Conservation (phyloP, 441 rosid species). For the Populus hybrid region DNA sequence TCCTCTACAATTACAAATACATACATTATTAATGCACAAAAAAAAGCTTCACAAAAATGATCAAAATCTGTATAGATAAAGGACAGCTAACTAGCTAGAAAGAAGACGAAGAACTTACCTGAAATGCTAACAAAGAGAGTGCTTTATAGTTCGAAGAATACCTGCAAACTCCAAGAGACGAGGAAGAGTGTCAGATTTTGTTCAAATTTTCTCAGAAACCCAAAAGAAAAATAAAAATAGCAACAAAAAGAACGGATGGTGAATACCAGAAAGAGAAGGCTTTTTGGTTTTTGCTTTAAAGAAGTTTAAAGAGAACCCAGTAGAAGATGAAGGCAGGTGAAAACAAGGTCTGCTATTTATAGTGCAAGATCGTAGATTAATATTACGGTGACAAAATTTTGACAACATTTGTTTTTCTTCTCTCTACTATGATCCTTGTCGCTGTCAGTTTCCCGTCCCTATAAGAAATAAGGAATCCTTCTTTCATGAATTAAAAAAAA, state of each 20-base stretch:
- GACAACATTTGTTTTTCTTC: slow-evolving; percentile 42
- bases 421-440: neutral
- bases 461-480: neutral
- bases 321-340: slow-evolving; percentile 29
- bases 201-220: neutral
- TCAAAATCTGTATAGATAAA: too few species aligned
- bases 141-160: slow-evolving; percentile 24
- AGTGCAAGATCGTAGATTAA: slow-evolving; percentile 19
- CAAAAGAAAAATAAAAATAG: neutral
- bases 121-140: slow-evolving; percentile 34
- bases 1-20: slow-evolving; percentile 29
- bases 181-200: neutral
- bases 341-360: slow-evolving; percentile 47
- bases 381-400: slow-evolving; percentile 27
- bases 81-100: neutral
- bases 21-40: neutral
- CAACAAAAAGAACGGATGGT: neutral
- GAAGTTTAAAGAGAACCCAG: neutral
- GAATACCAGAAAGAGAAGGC: slow-evolving; percentile 30
- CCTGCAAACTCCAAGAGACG: slow-evolving; percentile 43
- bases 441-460: neutral
- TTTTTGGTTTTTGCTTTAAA: slow-evolving; percentile 9
- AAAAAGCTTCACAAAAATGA: too few species aligned
- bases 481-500: too few species aligned
- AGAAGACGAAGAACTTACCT: slow-evolving; percentile 30